These are phyloP conservation scores for Coniosporium uncinatum DNA, from an alignment of 2,329 filamentous ascomycete genomes.

Conservation along the genomic window DNA sequence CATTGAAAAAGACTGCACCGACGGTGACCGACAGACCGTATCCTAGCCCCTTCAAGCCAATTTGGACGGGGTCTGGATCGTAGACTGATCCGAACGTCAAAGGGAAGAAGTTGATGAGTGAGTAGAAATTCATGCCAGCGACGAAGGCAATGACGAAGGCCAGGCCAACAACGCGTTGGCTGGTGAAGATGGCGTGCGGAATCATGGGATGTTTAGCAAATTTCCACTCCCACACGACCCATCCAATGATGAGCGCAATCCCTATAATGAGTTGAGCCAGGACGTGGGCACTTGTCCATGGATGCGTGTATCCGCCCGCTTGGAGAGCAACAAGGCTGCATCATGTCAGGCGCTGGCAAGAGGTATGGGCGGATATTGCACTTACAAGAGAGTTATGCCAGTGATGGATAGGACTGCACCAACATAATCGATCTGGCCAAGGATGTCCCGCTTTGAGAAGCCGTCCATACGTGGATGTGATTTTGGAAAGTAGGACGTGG, in stretches of 20 bases:
- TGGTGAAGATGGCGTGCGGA: constrained; percentile 10
- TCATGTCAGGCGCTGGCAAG: no score
- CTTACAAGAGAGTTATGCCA: constrained; percentile 45
- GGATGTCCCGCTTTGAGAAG: constrained; percentile 29
- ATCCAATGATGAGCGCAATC: constrained; percentile 4
- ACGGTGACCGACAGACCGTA: constrained; percentile 53
- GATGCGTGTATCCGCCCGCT: constrained; percentile 29
- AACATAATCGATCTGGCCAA: constrained; percentile 42
- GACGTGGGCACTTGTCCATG: constrained; percentile 6
- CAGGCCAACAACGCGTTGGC: constrained; percentile 23
- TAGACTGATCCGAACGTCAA: constrained; percentile 61
- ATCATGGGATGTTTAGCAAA: constrained; percentile 7
- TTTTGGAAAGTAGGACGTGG: constrained; percentile 47
- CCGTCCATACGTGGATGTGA: constrained; percentile 34
- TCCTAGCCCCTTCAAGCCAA: constrained; percentile 57
- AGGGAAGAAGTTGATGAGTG: constrained; percentile 52
- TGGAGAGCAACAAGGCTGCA: constrained; percentile 32
- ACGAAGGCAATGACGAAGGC: constrained; percentile 33
- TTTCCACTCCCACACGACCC: constrained; percentile 5
- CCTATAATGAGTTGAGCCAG: constrained; percentile 8
- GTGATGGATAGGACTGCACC: constrained; percentile 43
- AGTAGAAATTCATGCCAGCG: constrained; percentile 30
- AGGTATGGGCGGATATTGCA: no score
- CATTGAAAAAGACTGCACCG: no score
- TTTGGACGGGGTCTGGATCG: constrained; percentile 50